A percentile compares a stretch with the other conserved stretches of the same genome.
Evolutionary conservation across 2,329 filamentous ascomycete species (phyloP).

Genomic region (Peltaster fructicola): DNA sequence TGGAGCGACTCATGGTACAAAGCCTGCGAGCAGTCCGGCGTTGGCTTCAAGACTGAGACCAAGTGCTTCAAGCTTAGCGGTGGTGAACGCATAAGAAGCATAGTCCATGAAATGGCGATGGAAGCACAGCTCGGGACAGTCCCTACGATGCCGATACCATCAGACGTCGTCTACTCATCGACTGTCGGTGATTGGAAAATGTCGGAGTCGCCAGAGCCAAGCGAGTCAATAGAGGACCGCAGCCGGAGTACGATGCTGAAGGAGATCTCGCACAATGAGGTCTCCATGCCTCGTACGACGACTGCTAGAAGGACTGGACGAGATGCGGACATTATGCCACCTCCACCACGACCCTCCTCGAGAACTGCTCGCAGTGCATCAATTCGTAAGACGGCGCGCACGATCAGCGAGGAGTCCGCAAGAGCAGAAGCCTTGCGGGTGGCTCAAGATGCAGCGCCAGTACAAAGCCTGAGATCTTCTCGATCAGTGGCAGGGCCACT

Average conservation of each 20-base stretch:
- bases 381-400: conserved; percentile 14
- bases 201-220: conserved; percentile 18
- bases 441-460: conserved; percentile 5
- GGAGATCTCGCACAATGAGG: conserved; percentile 30
- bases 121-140: conserved; percentile 30
- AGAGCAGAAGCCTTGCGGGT: conserved; percentile 5
- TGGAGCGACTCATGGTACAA: conserved; percentile 34
- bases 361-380: conserved; percentile 11
- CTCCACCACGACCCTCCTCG: conserved; percentile 13
- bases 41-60: conserved; percentile 30
- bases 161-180: conserved; percentile 29
- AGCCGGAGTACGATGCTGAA: conserved; percentile 25
- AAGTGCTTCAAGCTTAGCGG: conserved; percentile 29
- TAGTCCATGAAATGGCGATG: conserved; percentile 32
- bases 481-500: conserved; percentile 9
- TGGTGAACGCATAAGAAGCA: conserved; percentile 29
- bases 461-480: conserved; percentile 8
- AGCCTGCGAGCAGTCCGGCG: conserved; percentile 32
- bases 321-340: conserved; percentile 19
- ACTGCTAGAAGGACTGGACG: conserved; percentile 8
- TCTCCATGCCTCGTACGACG: conserved; percentile 9
- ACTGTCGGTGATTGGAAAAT: conserved; percentile 18
- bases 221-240: conserved; percentile 20
- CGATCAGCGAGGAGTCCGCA: conserved; percentile 19
- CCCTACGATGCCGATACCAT: conserved; percentile 31